These are phyloP conservation scores for Perkinsus marinus DNA, from an alignment of 169 alveolate genomes.

Conservation along the genomic window DNA sequence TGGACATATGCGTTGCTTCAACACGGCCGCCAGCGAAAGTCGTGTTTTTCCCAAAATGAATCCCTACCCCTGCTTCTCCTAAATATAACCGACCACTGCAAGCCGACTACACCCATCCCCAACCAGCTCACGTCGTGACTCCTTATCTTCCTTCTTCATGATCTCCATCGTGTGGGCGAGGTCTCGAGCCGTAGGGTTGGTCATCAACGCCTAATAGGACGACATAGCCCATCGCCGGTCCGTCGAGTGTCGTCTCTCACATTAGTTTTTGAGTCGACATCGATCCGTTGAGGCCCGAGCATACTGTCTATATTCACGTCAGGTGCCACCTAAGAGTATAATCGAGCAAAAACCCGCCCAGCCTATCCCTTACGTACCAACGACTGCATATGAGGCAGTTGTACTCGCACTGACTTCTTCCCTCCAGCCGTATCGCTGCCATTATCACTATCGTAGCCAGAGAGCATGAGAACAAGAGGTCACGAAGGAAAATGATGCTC, in stretches of 20 bases:
- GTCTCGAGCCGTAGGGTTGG: background rate
- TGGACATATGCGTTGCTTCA: background rate
- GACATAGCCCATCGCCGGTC: too few relatives aligned
- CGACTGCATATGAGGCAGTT: background rate
- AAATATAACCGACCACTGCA: background rate
- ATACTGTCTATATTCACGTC: background rate
- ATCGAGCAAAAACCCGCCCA: background rate
- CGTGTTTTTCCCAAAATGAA: background rate
- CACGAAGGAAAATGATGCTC: background rate
- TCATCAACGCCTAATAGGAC: background rate
- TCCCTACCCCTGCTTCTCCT: background rate
- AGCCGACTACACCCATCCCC: background rate
- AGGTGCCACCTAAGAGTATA: background rate
- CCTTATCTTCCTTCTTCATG: background rate
- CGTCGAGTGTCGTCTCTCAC: background rate
- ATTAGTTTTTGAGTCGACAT: background rate
- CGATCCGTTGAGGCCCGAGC: background rate
- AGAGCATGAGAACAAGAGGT: background rate
- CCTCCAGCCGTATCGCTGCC: background rate
- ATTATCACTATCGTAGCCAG: background rate
- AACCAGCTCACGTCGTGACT: background rate
- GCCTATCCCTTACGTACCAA: background rate
- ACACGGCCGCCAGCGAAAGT: background rate
- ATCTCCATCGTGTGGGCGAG: background rate
- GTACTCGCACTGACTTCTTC: background rate